Percentiles rank a stretch among this genome's conserved stretches.
Conservation (phyloP, 2,329 filamentous ascomycete species). For the Talaromyces sp. region DNA sequence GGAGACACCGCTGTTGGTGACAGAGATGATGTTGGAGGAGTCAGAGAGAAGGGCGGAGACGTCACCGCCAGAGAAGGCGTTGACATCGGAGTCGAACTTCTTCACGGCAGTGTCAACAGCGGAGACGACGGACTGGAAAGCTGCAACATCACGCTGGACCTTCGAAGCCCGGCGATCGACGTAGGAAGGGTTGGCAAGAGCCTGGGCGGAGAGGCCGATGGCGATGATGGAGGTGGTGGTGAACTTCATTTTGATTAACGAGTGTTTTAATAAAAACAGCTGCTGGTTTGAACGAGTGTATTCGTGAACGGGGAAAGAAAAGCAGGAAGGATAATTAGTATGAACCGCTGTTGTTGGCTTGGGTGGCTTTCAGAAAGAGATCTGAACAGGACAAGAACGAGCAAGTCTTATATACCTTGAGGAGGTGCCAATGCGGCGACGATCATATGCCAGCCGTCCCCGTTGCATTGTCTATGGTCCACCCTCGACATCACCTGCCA, state of each 20-base stretch:
- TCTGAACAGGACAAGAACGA: background rate
- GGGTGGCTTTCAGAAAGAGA: background rate
- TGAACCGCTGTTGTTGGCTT: background rate
- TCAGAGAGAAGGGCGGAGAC: conserved; percentile 19
- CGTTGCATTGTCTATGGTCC: background rate
- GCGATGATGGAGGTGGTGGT: conserved; percentile 14
- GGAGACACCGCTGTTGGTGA: conserved; percentile 28
- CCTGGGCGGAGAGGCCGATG: conserved; percentile 19
- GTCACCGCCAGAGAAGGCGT: conserved; percentile 27
- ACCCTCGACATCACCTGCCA: background rate
- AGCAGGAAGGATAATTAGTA: background rate
- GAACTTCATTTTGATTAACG: conserved; percentile 21
- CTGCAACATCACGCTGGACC: conserved; percentile 15
- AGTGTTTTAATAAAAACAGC: conserved; percentile 17
- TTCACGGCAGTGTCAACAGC: conserved; percentile 22
- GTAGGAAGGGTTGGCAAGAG: conserved; percentile 17
- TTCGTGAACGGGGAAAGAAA: background rate
- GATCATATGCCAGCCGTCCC: conserved; percentile 12
- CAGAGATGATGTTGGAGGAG: conserved; percentile 24
- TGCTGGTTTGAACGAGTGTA: conserved; percentile 16
- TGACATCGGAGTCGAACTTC: conserved; percentile 25
- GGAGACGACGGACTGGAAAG: conserved; percentile 15
- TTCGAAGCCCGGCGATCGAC: conserved; percentile 13
- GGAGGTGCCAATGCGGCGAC: background rate
- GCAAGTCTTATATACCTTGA: conserved; percentile 8